Base-by-base conservation (phyloP, 2,329 filamentous ascomycete species). In the Fusarium sp. region DNA sequence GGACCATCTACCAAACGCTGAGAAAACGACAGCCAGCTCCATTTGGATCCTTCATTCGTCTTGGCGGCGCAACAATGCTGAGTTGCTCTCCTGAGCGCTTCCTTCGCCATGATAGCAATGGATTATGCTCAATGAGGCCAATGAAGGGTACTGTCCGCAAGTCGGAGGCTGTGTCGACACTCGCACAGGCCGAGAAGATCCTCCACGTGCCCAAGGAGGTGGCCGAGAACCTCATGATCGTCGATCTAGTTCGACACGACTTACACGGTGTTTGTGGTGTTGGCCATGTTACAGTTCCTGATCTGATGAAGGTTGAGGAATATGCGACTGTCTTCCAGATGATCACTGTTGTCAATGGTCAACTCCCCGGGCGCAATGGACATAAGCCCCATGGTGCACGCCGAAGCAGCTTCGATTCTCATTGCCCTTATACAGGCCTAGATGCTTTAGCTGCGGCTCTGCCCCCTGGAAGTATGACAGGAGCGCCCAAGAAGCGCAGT, bases 131-230 rank as follows among this genome's bases (percentile, higher is more conserved):
- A 64, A 96, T 97, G 85, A 89, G 94, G 9, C 95, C 95, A 0
- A 98, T 98, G 88, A 98, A 98, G 82, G 95, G 95, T 47, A 98
- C 95, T 0, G 93, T 97, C n/a, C 90, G 90, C 71, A 97, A 97
- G 73, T 87, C 86, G 0, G 81, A 84, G 1, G 83, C 83, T 2
- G 88, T 86, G 0, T 76, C 90, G 37, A 96, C 91, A 0, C 83
- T 91, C n/a, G 86, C 84, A 7, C 86, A 92, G 73, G 94, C 95
- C 1, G 88, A 90, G 63, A 81, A 82, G 28, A 87, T 96, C 39
- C 86, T 97, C 15, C 88, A 90, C 58, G 86, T 92, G 0, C 90
- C 92, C 22, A 98, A 98, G 77, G 96, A 98, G 78, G 90, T 92
- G 72, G 95, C 95, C 1, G 95, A 98, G 81, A 98, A 98, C 75